phyloP scores from a whole-genome alignment of 352 stramenopile species.

The Phytophthora macrochlamydospora region DNA sequence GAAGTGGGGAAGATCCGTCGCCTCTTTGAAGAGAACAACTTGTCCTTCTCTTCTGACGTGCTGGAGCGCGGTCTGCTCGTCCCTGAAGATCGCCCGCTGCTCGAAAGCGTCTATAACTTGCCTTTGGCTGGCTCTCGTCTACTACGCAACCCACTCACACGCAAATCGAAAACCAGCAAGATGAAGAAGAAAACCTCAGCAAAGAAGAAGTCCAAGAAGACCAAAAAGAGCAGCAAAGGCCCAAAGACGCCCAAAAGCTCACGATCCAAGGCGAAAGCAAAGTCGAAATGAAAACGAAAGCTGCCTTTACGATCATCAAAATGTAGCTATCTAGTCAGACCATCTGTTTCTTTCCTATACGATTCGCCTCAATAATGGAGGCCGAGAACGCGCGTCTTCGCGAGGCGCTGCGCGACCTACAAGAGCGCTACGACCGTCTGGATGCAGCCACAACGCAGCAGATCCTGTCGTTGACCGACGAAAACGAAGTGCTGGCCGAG shows the following conservation, averaged over 20 bases:
- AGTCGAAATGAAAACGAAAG: not conserved
- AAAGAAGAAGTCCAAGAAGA: slow-evolving; percentile 60
- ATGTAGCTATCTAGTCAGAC: slow-evolving; percentile 23
- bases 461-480: slow-evolving; percentile 68
- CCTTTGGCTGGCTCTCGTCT: slow-evolving; percentile 54
- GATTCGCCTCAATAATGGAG: slow-evolving; percentile 22
- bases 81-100: slow-evolving; percentile 55
- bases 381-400: slow-evolving; percentile 55
- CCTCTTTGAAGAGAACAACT: slow-evolving; percentile 59
- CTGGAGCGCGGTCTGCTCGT: slow-evolving; percentile 67
- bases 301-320: slow-evolving; percentile 1
- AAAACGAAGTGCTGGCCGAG: slow-evolving; percentile 78
- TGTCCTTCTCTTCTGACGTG: slow-evolving; percentile 37
- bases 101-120: slow-evolving; percentile 59
- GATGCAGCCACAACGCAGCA: slow-evolving; percentile 30
- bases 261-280: not conserved
- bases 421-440: slow-evolving; percentile 59
- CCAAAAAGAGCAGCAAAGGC: slow-evolving; percentile 38
- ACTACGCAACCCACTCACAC: slow-evolving; percentile 47
- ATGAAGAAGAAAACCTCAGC: slow-evolving; percentile 33
- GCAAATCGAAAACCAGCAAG: slow-evolving; percentile 24
- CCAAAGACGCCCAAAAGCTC: slow-evolving; percentile 27
- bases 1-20: slow-evolving; percentile 72
- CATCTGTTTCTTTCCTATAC: slow-evolving; percentile 6
- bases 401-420: slow-evolving; percentile 47